These are phyloP conservation scores for Hypholoma sublateritium DNA, from an alignment of 768 basidiomycete species.

Conservation along the genomic window DNA sequence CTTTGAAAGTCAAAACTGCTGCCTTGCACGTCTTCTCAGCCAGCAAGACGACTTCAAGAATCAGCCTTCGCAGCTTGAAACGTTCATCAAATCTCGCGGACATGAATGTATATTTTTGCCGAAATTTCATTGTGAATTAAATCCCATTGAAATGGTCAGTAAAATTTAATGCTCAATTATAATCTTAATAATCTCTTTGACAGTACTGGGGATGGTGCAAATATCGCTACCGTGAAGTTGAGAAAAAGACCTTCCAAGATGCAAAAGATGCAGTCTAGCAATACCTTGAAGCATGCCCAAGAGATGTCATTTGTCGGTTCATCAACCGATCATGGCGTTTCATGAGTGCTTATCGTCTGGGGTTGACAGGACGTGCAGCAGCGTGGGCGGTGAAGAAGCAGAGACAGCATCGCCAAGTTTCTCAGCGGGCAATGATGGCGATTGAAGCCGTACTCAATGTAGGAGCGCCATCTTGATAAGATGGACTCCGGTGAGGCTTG, in stretches of 20 bases:
- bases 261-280: conserved; percentile 25
- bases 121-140: conserved; percentile 48
- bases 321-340: conserved; percentile 35
- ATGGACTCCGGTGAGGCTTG: too few relatives aligned
- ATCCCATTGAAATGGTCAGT: conserved; percentile 45
- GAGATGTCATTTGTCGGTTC: conserved; percentile 33
- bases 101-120: conserved; percentile 40
- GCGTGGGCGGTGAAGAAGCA: conserved; percentile 38
- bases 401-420: conserved; percentile 28
- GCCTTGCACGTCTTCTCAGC: conserved; percentile 35
- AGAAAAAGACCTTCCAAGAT: conserved; percentile 27
- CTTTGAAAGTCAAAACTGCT: conserved; percentile 29
- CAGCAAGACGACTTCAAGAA: conserved; percentile 40
- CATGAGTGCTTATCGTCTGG: conserved; percentile 32
- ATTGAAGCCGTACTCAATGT: conserved; percentile 33
- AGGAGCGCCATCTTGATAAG: conserved; percentile 1
- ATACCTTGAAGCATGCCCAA: conserved; percentile 33
- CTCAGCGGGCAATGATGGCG: conserved; percentile 26
- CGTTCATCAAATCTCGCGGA: conserved; percentile 26
- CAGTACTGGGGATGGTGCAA: conserved; percentile 38
- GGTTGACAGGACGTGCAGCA: conserved; percentile 35
- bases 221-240: conserved; percentile 30
- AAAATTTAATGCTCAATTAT: too few relatives aligned
- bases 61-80: conserved; percentile 33
- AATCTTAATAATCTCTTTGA: too few relatives aligned